Base-by-base conservation (phyloP, 352 stramenopile species). In the Phytophthora palmivora region DNA sequence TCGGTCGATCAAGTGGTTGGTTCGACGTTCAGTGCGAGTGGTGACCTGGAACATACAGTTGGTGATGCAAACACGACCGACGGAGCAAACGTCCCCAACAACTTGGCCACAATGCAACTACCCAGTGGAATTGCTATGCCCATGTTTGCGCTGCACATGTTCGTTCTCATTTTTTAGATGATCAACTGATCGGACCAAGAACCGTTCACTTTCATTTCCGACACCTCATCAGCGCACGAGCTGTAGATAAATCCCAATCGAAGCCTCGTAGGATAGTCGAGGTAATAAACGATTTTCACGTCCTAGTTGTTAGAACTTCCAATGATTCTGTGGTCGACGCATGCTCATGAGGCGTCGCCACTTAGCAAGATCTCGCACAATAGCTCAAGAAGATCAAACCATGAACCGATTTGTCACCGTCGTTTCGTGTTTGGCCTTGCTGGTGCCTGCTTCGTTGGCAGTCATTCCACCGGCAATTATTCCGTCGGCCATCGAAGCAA, bases 1-100 rank as follows among this genome's bases (percentile, higher is more conserved):
- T 48, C 46, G 12, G 12, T 56, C 26, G 54, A 54, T 22, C 16
- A 59, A 33, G 26, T 22, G 6, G 38, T 15, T 58, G 37, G 30
- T 9, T 44, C 36, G 15, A 36, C 22, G 32, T 52, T 32, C 44
- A 53, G 45, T 33, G 38, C 33, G 11, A 56, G 33, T 18, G 41
- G 32, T 8, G 54, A 37, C 1, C 14, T 45, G 30, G 37, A 58
- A 32, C 37, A 19, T 6, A 38, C 39, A 11, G 21, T 59, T 22
- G 38, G 46, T 9, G 50, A 63, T 30, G 33, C 21, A 16, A 63
- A 62, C 43, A 63, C 63, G 63, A 19, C 28, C 19, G 24, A 55
- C 5, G 50, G 57, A 36, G 12, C 46, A 32, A 39, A 46, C 2
- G 6, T 38, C 21, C 21, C 30, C 36, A 55, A 21, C 28, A 51